Evolutionary conservation across 1,284 basidiomycete species (phyloP), one percentile per base, ranked within the genome.

Genomic region (Cryptococcus neoformans): DNA sequence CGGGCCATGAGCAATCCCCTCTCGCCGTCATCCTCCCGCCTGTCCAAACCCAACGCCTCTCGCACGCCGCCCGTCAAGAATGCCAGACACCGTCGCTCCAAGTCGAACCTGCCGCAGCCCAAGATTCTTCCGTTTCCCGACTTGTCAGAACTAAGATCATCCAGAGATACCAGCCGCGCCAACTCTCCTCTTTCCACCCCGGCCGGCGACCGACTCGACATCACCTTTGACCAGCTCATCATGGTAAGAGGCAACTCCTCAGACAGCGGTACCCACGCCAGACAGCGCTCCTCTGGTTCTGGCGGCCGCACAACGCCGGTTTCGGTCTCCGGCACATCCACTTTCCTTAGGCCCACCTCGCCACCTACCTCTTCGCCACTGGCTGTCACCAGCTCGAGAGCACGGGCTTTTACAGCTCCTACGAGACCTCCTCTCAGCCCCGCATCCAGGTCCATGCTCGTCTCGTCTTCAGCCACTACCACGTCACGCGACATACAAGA

Each of bases 111-210:
- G 12, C 55, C 60, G 4, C 58, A 47, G 34, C 67, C 67, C 11
- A 67, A 59, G 46, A 58, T 69, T 42, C 54, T 69, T 9, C 67
- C 67, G 1, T 67, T 69, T 40, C 67, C 67, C 12, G 67, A 67
- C 41, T 45, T 66, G 16, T 54, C 64, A 1, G 51, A 62, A 17
- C 51, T 64, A 35, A 47, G 46, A 8, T 44, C 42, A 3, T 55
- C 58, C 8, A 51, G 62, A 17, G 65, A 66, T 47, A 62, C 58
- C 12, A 56, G 52, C 12, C 53, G 65, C 21, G 60, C 65, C 4
- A 53, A 54, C 9, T 59, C 56, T 46, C 65, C 65, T 10, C 44
- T 61, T 28, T 46, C 51, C 9, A 58, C 59, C 4, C 59, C 59
- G 11, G 47, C 55, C 6, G 48, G 55, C 6, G 52, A 62, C 40